A percentile compares a stretch with the other conserved stretches of the same genome.
Conservation (phyloP, 176 grass and related monocot species). For the Ampelocalamus luodianensis region DNA sequence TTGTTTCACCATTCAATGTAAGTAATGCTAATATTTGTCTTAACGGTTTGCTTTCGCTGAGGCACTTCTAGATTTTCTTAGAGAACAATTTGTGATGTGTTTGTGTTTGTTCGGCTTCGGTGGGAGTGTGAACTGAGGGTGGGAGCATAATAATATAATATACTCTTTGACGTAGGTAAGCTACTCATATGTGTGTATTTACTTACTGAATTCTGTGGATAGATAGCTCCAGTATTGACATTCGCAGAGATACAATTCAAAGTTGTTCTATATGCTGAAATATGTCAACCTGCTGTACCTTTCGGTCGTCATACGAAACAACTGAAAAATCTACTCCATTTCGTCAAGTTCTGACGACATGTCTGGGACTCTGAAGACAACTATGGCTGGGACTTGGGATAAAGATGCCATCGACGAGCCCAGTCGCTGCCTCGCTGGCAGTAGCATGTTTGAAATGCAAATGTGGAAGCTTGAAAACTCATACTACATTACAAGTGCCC, state of each 20-base stretch:
- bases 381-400: not conserved
- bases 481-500: not conserved
- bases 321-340: not conserved
- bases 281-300: not conserved
- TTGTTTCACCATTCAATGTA: conserved; percentile 16
- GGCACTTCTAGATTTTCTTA: not conserved
- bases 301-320: not conserved
- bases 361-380: not conserved
- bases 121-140: not conserved
- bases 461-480: not conserved
- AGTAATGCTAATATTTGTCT: not conserved
- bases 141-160: not conserved
- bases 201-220: not conserved
- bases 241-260: not conserved
- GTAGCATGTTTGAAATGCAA: conserved; percentile 11
- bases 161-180: not conserved
- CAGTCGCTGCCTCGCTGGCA: not conserved
- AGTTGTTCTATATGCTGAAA: not conserved
- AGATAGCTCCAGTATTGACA: not conserved
- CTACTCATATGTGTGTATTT: not conserved
- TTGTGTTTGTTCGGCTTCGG: not conserved
- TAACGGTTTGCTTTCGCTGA: not conserved
- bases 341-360: not conserved
- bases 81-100: not conserved
- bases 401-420: not conserved